These are phyloP conservation scores for Myxozyma kluyveri DNA, from an alignment of 805 yeast species.

Conservation along the genomic window DNA sequence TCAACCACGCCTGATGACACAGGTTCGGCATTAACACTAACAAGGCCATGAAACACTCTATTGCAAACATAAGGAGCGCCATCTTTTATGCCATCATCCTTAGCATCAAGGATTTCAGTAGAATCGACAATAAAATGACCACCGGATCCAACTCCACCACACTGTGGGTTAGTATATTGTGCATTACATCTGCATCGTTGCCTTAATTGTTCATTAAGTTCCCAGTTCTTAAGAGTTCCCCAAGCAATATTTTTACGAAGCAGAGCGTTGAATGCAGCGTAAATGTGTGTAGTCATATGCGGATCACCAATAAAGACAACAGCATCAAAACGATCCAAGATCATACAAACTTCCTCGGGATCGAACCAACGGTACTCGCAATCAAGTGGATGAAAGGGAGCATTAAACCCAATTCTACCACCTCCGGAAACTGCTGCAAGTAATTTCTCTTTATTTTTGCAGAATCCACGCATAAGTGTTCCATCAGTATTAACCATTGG, in stretches of 20 bases:
- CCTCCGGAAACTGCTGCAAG: constrained; percentile 23
- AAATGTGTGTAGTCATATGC: constrained; percentile 26
- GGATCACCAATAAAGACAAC: constrained; percentile 26
- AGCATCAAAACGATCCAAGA: constrained; percentile 29
- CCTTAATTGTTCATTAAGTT: constrained; percentile 25
- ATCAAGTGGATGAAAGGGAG: constrained; percentile 18
- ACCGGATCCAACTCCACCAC: constrained; percentile 22
- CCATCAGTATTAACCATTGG: constrained; percentile 26
- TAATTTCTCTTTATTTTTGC: constrained; percentile 14
- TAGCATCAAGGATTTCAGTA: constrained; percentile 29
- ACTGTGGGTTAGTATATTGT: constrained; percentile 29
- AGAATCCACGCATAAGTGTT: constrained; percentile 20
- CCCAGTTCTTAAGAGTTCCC: constrained; percentile 30
- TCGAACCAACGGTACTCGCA: constrained; percentile 30
- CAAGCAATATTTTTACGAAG: constrained; percentile 29
- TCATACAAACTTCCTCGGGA: constrained; percentile 30
- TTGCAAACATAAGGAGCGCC: constrained; percentile 30
- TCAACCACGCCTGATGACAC: constrained; percentile 22
- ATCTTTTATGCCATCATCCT: constrained; percentile 17
- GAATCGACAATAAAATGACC: constrained; percentile 29
- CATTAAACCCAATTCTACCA: constrained; percentile 24
- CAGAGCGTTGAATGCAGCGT: constrained; percentile 28
- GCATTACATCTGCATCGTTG: constrained; percentile 29
- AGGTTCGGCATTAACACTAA: constrained; percentile 23
- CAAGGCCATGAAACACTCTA: constrained; percentile 28